Evolutionary conservation across 2,329 filamentous ascomycete genomes (phyloP), one percentile per base, ranked within the genome.

Genomic region (Cladosporium sp.): DNA sequence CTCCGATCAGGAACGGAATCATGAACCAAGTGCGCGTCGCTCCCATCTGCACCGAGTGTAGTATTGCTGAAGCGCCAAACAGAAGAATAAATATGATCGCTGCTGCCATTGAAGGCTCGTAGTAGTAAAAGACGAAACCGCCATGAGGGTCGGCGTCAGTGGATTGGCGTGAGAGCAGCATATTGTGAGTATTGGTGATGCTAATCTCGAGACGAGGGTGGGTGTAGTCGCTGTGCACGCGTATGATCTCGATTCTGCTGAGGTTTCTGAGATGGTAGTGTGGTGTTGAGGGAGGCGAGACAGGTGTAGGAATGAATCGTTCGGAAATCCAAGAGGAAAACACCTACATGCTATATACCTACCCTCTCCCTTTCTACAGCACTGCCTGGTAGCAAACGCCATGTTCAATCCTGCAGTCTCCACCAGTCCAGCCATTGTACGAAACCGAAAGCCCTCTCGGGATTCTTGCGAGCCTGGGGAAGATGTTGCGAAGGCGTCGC

Each of bases 1-100:
- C 81, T n/a, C 84, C 84, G n/a, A 86, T 72, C 6, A 82, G 68
- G 55, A 86, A 82, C 0, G 84, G 81, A 1, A 82, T 80, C 69
- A 84, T 81, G 71, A 83, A 86, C 81, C 81, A 85, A 1, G 80
- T 80, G 37, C 77, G 74, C 2, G 76, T 76, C 21, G 71, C 72
- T 37, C 80, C 28, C 33, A 84, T 68, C 52, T 80, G 77, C 29
- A 72, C 77, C 18, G 71, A 62, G 65, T 84, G 82, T 0, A 77
- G 60, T 0, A 72, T 33, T 0, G 80, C 75, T 3, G 69, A 53
- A 10, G 72, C 10, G 29, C 66, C 60, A 67, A 77, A 77, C 29
- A 73, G 66, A 21, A 77, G 62, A 63, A 69, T 62, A 67, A 76
- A 76, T 46, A 77, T 69, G 49, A 75, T 64, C 6, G 74, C 73